These are phyloP conservation scores for Tetrahymena elliotti DNA, from an alignment of 73 alveolate genomes.

Conservation along the genomic window DNA sequence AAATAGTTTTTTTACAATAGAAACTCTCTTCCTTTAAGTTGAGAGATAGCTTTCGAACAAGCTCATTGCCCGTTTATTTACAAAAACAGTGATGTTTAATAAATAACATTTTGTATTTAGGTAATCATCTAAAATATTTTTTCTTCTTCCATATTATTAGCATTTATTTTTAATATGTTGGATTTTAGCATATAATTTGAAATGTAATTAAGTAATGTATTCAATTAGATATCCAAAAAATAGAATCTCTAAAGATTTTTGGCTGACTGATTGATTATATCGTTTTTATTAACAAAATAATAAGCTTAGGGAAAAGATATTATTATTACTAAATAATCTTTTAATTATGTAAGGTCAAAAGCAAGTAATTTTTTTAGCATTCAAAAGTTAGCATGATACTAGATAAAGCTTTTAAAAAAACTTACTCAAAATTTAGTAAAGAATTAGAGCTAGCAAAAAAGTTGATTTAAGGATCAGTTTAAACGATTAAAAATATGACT, in stretches of 20 bases:
- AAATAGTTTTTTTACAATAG: not conserved
- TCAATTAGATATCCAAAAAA: not conserved
- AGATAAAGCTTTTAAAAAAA: not conserved
- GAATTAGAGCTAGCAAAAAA: not conserved
- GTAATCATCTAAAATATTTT: no score
- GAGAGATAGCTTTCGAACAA: not conserved
- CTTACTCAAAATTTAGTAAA: not conserved
- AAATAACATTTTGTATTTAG: not conserved
- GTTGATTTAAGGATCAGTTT: not conserved
- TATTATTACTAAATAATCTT: no score
- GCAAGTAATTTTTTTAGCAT: no score
- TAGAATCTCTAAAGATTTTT: no score
- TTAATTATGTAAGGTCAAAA: not conserved
- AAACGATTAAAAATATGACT: no score
- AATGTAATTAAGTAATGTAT: not conserved
- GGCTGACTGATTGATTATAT: not conserved
- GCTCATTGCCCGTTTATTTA: not conserved
- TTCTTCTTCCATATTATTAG: not conserved
- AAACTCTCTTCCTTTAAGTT: not conserved
- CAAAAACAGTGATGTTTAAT: no score
- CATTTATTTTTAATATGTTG: not conserved
- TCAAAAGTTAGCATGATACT: not conserved
- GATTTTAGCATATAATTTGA: not conserved
- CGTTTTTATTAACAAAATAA: not conserved
- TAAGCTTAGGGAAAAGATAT: not conserved